These are phyloP conservation scores for Boletus rex-veris DNA, from an alignment of 768 basidiomycete species.

Conservation along the genomic window DNA sequence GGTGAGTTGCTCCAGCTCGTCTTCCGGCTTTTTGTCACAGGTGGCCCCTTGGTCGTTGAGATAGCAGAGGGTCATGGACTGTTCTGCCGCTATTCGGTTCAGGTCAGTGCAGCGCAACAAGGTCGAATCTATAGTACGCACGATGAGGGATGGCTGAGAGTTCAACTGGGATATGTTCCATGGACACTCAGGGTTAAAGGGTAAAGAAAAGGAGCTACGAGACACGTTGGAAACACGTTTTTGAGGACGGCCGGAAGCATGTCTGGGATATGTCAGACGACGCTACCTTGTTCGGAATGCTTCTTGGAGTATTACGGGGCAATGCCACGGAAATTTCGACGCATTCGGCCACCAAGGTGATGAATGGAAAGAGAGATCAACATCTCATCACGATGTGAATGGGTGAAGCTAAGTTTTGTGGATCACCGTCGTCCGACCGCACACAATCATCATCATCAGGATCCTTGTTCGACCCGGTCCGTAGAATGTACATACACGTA, in stretches of 20 bases:
- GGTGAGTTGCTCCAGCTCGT: slow-evolving; percentile 28
- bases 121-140: slow-evolving; percentile 8
- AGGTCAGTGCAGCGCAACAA: slow-evolving; percentile 3
- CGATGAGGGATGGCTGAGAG: slow-evolving; percentile 18
- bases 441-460: not conserved
- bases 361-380: not conserved
- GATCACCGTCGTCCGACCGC: not conserved
- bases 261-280: slow-evolving; percentile 19
- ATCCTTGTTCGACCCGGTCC: not conserved
- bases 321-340: slow-evolving; percentile 23
- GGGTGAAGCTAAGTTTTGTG: slow-evolving; percentile 9
- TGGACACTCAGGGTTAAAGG: slow-evolving; percentile 25
- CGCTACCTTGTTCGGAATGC: slow-evolving; percentile 19
- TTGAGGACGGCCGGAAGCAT: slow-evolving; percentile 8
- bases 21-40: slow-evolving; percentile 2
- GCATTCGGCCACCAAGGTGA: slow-evolving; percentile 2
- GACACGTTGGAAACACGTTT: slow-evolving; percentile 33
- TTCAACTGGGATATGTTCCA: slow-evolving; percentile 22
- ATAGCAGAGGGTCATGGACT: slow-evolving; percentile 26
- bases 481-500: slow-evolving; percentile 8
- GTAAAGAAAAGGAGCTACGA: slow-evolving; percentile 13
- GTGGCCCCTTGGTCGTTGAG: slow-evolving; percentile 14
- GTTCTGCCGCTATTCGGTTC: slow-evolving; percentile 3
- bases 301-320: slow-evolving; percentile 5
- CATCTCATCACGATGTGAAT: slow-evolving; percentile 4